Percentiles rank a stretch among this genome's conserved stretches.
Evolutionary conservation across 2,329 filamentous ascomycete genomes (phyloP).

Genomic region (Apiospora rasikravindrae): DNA sequence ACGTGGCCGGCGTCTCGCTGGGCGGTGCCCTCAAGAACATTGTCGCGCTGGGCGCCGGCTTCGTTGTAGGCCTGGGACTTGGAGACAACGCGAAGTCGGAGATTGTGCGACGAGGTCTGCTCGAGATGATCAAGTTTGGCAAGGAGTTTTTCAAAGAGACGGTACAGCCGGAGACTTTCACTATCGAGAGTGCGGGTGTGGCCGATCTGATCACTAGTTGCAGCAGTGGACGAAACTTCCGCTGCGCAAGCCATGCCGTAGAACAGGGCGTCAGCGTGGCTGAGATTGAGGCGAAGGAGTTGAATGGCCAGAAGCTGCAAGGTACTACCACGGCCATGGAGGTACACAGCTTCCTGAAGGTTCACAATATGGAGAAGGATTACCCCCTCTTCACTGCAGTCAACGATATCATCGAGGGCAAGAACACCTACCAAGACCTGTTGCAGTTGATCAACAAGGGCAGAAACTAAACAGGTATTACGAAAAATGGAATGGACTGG

Average conservation of each 20-base stretch:
- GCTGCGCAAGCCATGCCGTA: conserved; percentile 87
- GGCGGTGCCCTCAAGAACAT: conserved; percentile 97
- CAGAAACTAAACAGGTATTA: background rate
- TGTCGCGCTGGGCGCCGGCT: conserved; percentile 90
- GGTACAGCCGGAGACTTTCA: conserved; percentile 84
- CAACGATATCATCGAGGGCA: conserved; percentile 78
- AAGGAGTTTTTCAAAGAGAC: conserved; percentile 89
- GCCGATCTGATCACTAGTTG: conserved; percentile 96
- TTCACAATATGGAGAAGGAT: conserved; percentile 75
- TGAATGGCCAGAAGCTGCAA: conserved; percentile 98
- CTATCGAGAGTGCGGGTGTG: conserved; percentile 94
- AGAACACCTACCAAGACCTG: conserved; percentile 79
- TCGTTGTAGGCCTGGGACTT: conserved; percentile 95
- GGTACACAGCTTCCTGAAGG: conserved; percentile 86
- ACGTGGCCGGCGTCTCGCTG: conserved; percentile 96
- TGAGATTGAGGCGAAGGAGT: conserved; percentile 85
- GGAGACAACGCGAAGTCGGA: conserved; percentile 99
- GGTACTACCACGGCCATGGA: conserved; percentile 91
- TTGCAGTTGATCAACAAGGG: conserved; percentile 62
- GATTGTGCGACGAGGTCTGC: conserved; percentile 92
- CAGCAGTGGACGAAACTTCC: conserved; percentile 90
- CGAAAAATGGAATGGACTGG: background rate
- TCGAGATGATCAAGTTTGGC: conserved; percentile 97
- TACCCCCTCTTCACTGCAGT: conserved; percentile 95
- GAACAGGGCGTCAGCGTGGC: conserved; percentile 79